A percentile compares a stretch with the other conserved stretches of the same genome.
Evolutionary conservation across 2,329 filamentous ascomycete species (phyloP).

Genomic region (Ambrosiella xylebori): DNA sequence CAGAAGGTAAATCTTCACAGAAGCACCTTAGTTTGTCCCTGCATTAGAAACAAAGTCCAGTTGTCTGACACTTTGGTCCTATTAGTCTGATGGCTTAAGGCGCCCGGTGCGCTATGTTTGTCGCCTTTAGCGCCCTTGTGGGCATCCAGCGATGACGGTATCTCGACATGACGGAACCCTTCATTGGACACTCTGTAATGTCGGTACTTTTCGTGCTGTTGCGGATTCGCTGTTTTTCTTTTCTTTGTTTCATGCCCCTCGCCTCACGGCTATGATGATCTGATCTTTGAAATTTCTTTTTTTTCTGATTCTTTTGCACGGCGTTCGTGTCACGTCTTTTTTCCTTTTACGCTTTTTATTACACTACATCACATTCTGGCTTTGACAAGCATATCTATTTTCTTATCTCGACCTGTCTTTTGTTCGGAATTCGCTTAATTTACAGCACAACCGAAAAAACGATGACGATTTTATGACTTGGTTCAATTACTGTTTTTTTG

Average conservation of each 20-base stretch:
- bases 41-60: conserved; percentile 11
- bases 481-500: background rate
- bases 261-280: conserved; percentile 5
- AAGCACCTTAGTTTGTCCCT: conserved; percentile 1
- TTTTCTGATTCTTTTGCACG: conserved; percentile 1
- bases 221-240: background rate
- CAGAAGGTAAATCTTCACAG: conserved; percentile 20
- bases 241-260: conserved; percentile 1
- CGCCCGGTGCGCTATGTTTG: conserved; percentile 2
- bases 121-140: background rate
- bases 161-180: background rate
- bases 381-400: conserved; percentile 7
- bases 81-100: conserved; percentile 13
- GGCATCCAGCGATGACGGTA: background rate
- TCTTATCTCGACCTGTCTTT: conserved; percentile 11
- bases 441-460: conserved; percentile 3
- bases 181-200: background rate
- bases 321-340: conserved; percentile 5
- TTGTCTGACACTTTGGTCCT: conserved; percentile 14
- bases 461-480: conserved; percentile 13
- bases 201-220: background rate
- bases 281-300: conserved; percentile 3
- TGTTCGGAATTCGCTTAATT: background rate
- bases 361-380: conserved; percentile 2
- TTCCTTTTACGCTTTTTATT: conserved; percentile 2